Conservation (phyloP, 225 moss, liverwort and hornwort species). For the Thuidium tamariscinum region DNA sequence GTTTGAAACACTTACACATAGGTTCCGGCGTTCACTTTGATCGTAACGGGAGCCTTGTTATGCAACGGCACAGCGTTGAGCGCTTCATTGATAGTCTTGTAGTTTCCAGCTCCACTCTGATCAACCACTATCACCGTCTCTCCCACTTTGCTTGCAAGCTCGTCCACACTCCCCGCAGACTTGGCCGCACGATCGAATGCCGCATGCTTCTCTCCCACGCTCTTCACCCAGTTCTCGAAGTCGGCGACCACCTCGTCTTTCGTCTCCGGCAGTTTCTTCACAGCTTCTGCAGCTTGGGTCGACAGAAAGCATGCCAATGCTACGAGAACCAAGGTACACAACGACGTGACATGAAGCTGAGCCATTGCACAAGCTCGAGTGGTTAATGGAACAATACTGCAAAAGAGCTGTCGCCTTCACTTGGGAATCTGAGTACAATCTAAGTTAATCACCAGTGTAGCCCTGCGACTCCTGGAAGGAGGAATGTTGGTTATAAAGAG, state of each 20-base stretch:
- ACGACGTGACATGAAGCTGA: not conserved
- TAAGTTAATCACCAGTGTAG: not conserved
- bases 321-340: not conserved
- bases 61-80: constrained; percentile 15
- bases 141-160: constrained; percentile 21
- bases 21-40: constrained; percentile 51
- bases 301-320: not conserved
- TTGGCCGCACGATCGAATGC: constrained; percentile 7
- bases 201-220: constrained; percentile 27
- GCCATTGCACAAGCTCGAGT: not conserved
- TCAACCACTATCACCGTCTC: constrained; percentile 46
- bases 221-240: constrained; percentile 34
- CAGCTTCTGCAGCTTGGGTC: not conserved
- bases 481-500: constrained; percentile 6
- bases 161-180: constrained; percentile 3
- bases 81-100: constrained; percentile 37
- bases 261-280: not conserved
- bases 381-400: not conserved
- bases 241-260: constrained; percentile 19
- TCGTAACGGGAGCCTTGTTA: constrained; percentile 25
- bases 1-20: constrained; percentile 23
- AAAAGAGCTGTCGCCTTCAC: not conserved
- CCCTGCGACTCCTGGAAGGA: rapidly evolving
- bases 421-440: not conserved
- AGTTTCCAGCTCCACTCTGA: constrained; percentile 50